A percentile compares a stretch with the other conserved stretches of the same genome.
These are phyloP conservation scores for Scorias spongiosa DNA, from an alignment of 2,329 filamentous ascomycete species.

Conservation along the genomic window DNA sequence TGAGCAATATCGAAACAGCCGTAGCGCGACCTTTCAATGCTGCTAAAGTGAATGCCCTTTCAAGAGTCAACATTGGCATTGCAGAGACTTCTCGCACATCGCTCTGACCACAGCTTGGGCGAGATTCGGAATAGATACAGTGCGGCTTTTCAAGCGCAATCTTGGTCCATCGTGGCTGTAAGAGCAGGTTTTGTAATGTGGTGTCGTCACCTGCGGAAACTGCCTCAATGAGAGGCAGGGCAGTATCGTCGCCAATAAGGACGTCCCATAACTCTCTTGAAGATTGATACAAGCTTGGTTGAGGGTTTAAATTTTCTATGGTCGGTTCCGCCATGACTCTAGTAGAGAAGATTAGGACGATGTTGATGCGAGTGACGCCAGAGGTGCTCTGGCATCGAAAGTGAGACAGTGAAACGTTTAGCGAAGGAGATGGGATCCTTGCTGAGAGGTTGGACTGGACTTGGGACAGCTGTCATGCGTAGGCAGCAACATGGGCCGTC, in stretches of 20 bases:
- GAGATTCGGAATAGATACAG: neutral
- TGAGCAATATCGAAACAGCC: neutral
- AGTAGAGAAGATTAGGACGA: neutral
- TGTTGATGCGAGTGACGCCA: neutral
- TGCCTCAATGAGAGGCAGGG: neutral
- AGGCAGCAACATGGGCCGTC: no score
- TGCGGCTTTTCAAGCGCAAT: neutral
- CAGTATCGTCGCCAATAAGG: neutral
- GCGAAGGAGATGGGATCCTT: no score
- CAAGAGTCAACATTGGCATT: neutral
- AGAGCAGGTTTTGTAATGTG: neutral
- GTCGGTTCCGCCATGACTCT: neutral
- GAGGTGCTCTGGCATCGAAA: neutral
- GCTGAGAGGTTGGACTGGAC: no score
- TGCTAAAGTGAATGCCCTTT: neutral
- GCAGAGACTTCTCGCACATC: neutral
- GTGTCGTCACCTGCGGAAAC: neutral
- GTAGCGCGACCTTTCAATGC: neutral
- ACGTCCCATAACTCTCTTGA: neutral
- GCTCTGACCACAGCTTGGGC: neutral
- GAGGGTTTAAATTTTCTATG: neutral
- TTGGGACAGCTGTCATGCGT: no score
- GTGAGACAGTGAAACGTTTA: conserved; percentile 2
- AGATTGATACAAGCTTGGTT: neutral
- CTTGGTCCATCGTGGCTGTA: neutral